These are phyloP conservation scores for Trapa incisa DNA, from an alignment of 345 rosid genomes.

Conservation along the genomic window DNA sequence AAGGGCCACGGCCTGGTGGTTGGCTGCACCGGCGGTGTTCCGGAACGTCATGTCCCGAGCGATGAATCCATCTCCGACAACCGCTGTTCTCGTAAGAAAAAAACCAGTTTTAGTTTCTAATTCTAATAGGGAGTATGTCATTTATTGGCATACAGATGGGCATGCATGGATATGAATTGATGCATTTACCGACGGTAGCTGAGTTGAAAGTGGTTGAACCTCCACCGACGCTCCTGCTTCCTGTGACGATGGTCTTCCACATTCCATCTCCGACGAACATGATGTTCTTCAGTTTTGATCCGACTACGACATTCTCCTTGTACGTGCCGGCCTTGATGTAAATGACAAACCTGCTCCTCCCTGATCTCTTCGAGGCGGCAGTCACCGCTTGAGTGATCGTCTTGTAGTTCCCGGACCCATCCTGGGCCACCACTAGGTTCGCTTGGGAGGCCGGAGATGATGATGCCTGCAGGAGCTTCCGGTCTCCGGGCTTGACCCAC, in stretches of 20 bases:
- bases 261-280: conserved; percentile 32
- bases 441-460: conserved; percentile 19
- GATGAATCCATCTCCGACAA: conserved; percentile 27
- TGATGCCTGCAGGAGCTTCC: conserved; percentile 7
- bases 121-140: too few species aligned
- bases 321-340: conserved; percentile 22
- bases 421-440: conserved; percentile 66
- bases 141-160: too few species aligned
- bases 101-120: not conserved
- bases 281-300: conserved; percentile 22
- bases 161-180: too few species aligned
- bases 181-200: conserved; percentile 21
- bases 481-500: conserved; percentile 59
- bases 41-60: conserved; percentile 22
- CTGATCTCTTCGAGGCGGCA: conserved; percentile 41
- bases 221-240: conserved; percentile 22
- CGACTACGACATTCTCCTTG: conserved; percentile 24
- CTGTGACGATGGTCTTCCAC: conserved; percentile 22
- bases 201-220: conserved; percentile 23
- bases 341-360: conserved; percentile 25
- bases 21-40: conserved; percentile 27
- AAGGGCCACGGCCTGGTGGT: conserved; percentile 33
- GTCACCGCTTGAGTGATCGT: conserved; percentile 49
- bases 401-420: conserved; percentile 57
- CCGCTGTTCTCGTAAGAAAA: conserved; percentile 14